phyloP scores from a whole-genome alignment of 179 eudicot species.

The Silene coronaria region DNA sequence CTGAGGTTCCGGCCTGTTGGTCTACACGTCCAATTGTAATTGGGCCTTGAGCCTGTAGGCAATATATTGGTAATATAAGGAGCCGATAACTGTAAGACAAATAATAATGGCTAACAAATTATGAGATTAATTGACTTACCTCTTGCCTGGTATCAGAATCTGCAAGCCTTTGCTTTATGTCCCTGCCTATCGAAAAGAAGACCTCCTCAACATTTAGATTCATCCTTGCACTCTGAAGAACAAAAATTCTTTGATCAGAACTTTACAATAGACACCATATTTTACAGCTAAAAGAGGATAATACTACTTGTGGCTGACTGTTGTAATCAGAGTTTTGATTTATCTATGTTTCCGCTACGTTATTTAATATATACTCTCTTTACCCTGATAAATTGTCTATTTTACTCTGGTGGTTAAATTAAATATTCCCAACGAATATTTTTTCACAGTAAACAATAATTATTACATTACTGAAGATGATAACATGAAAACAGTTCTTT shows the following conservation, averaged over 20 bases:
- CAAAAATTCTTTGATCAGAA: not conserved
- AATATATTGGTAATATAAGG: not conserved
- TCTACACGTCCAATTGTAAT: conserved; percentile 54
- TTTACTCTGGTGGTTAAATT: not conserved
- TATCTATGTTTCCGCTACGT: too few species aligned
- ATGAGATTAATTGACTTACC: conserved; percentile 29
- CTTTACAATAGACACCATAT: not conserved
- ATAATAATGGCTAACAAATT: not conserved
- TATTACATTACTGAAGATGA: not conserved
- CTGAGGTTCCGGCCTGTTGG: conserved; percentile 30
- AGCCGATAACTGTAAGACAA: not conserved
- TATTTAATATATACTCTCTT: not conserved
- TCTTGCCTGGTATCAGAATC: conserved; percentile 63
- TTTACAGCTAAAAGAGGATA: not conserved
- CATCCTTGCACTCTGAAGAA: conserved; percentile 71
- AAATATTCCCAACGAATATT: too few species aligned
- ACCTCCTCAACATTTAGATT: conserved; percentile 79
- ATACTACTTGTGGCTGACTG: not conserved
- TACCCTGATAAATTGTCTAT: not conserved
- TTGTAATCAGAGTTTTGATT: too few species aligned
- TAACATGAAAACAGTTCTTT: not conserved
- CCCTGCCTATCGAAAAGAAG: conserved; percentile 82
- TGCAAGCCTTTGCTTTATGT: conserved; percentile 83
- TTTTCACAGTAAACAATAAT: not conserved
- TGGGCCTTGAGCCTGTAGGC: conserved; percentile 43